These are phyloP conservation scores for Grosmannia clavigera DNA, from an alignment of 2,329 filamentous ascomycete species.

Conservation along the genomic window DNA sequence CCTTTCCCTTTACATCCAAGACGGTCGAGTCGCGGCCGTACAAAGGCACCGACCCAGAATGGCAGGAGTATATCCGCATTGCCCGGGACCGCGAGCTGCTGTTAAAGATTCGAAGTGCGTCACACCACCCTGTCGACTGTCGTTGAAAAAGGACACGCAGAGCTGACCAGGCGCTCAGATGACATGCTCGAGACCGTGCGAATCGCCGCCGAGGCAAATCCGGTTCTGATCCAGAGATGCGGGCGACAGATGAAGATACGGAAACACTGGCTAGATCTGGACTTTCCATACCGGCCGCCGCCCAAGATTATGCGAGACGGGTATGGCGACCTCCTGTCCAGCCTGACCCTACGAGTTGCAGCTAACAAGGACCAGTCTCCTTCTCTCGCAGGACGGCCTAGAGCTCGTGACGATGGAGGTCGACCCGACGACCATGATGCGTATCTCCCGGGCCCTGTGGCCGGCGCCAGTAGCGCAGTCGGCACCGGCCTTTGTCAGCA, in stretches of 20 bases:
- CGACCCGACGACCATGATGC: constrained; percentile 16
- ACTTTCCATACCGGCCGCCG: constrained; percentile 46
- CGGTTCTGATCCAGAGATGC: constrained; percentile 27
- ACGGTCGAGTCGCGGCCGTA: constrained; percentile 37
- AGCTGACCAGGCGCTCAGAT: constrained; percentile 18
- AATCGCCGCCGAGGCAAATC: constrained; percentile 28
- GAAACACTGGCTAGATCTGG: constrained; percentile 47
- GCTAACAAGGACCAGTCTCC: not conserved
- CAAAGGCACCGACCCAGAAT: constrained; percentile 48
- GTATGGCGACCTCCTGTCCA: constrained; percentile 24
- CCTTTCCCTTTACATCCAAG: constrained; percentile 46
- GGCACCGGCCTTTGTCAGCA: constrained; percentile 37
- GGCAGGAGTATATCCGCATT: constrained; percentile 46
- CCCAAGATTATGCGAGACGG: constrained; percentile 47
- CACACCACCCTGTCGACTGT: not conserved
- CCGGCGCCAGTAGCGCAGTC: constrained; percentile 39
- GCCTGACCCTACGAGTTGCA: not conserved
- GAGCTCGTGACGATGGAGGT: constrained; percentile 9
- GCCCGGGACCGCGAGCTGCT: constrained; percentile 38
- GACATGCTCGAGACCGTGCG: constrained; percentile 32
- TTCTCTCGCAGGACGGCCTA: constrained; percentile 6
- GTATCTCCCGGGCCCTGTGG: constrained; percentile 37
- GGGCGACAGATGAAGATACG: constrained; percentile 36
- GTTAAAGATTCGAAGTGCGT: constrained; percentile 32
- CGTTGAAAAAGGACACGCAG: not conserved